Base-by-base conservation (phyloP, 129 eudicot genomes). In the Dittrichia graveolens region DNA sequence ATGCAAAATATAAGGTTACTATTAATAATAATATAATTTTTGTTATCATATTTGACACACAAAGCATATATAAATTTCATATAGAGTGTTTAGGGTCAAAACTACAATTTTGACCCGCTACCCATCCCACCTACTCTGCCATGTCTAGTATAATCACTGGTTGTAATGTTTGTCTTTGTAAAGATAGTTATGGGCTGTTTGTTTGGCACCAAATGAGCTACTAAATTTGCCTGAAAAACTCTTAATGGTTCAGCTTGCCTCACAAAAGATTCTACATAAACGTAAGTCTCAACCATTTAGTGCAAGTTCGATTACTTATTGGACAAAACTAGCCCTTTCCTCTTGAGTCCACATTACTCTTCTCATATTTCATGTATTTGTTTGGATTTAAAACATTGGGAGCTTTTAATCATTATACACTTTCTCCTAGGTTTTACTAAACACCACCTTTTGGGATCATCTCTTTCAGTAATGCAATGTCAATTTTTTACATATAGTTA, bases 201-300 rank as follows among this genome's bases (percentile, higher is more conserved):
- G 37, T 55, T 55, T 55, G 61, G 12, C 38, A 24, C 61, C 61
- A 16, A 56, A 56, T 19, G 61, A 56, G 38, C 61, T 56, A 40
- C 42, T 16, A 18, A 49, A 13, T 3, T 49, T 49, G 55, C 31
- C 24, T 8, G 15, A 50, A 50, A 3, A 47, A 47, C 14, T 47
- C 53, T 11, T 3, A 47, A 47, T 12, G n/a, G 53, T 47, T 46
- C 53, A 47, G 53, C 53, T 45, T 7, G 49, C 52, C 53, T 65
- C 50, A 38, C 15, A 40, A 44, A 9, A 45, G 43, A 9, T 67
- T n/a, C 41, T 16, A 50, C 58, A n/a, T n/a, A n/a, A n/a, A n/a
- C n/a, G n/a, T n/a, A n/a, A n/a, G n/a, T n/a, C n/a, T 24, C 31
- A 24, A 24, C 31, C 31, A 24, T 24, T 24, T 24, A 24, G 31